These are phyloP conservation scores for Xylaria sp. DNA, from an alignment of 2,329 filamentous ascomycete genomes.

Conservation along the genomic window DNA sequence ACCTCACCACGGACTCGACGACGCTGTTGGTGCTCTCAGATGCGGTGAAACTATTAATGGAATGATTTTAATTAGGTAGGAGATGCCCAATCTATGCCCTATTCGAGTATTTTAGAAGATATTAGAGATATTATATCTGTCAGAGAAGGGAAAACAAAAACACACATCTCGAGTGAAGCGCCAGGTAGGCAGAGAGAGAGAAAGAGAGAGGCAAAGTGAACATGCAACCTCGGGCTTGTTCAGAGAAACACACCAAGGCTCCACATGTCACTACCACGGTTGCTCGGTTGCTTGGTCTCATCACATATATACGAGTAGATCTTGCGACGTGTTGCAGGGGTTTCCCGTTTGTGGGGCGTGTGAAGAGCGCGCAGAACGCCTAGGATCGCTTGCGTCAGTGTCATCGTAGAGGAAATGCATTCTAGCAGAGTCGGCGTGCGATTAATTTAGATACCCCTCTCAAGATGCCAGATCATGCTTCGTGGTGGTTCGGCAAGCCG, in stretches of 20 bases:
- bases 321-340: slow-evolving; percentile 11
- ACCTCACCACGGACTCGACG: not conserved
- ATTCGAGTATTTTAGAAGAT: slow-evolving; percentile 9
- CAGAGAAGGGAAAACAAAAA: not conserved
- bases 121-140: not conserved
- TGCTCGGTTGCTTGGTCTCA: slow-evolving; percentile 14
- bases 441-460: slow-evolving; percentile 16
- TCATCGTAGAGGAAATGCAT: not conserved
- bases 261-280: slow-evolving; percentile 12
- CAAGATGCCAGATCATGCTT: slow-evolving; percentile 12
- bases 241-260: slow-evolving; percentile 13
- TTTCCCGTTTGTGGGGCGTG: slow-evolving; percentile 2
- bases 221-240: slow-evolving; percentile 7
- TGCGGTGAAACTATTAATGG: not conserved
- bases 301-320: slow-evolving; percentile 10
- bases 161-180: not conserved
- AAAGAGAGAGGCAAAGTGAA: not conserved
- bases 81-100: not conserved
- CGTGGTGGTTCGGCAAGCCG: slow-evolving; percentile 12
- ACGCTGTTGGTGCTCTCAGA: not conserved
- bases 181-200: not conserved
- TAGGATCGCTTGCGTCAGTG: slow-evolving; percentile 2
- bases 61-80: not conserved
- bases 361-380: not conserved
- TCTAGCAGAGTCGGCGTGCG: slow-evolving; percentile 8